These are phyloP conservation scores for Vaccinium myrtillus DNA, from an alignment of 148 eudicot genomes.

Conservation along the genomic window DNA sequence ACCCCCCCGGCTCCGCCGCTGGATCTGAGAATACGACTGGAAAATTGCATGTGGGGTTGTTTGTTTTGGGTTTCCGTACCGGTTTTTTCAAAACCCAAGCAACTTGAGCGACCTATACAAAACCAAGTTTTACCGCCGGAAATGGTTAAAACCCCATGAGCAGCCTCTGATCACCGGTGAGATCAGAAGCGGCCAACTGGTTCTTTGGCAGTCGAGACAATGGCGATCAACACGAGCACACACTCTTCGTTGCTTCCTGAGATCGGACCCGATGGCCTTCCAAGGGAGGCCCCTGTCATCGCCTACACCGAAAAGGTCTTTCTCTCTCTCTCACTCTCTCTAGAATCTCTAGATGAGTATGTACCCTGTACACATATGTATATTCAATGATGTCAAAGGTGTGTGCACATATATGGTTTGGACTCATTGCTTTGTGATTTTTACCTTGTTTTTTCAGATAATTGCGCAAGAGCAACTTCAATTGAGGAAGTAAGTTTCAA, in stretches of 20 bases:
- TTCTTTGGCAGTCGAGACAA: slow-evolving; percentile 5
- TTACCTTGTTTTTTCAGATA: neutral
- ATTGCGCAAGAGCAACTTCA: neutral
- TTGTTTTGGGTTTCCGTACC: too few species aligned
- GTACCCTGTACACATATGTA: too few species aligned
- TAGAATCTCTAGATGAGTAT: too few species aligned
- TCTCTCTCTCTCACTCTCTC: neutral
- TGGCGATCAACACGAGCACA: slow-evolving; percentile 33
- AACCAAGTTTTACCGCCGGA: neutral
- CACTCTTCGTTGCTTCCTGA: slow-evolving; percentile 39
- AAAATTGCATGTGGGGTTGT: too few species aligned
- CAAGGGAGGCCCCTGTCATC: slow-evolving; percentile 72
- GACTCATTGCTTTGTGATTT: neutral
- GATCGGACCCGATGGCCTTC: slow-evolving; percentile 84
- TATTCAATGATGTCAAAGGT: neutral
- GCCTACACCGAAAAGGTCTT: slow-evolving; percentile 88
- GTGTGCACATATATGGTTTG: neutral
- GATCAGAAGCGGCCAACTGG: neutral
- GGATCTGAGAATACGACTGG: too few species aligned
- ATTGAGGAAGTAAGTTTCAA: neutral
- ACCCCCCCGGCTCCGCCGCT: too few species aligned
- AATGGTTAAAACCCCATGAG: neutral
- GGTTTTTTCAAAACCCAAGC: neutral
- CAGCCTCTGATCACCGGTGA: neutral
- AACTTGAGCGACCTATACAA: neutral